Evolutionary conservation across 805 yeast genomes (phyloP).

Genomic region (Barnettozyma californica): DNA sequence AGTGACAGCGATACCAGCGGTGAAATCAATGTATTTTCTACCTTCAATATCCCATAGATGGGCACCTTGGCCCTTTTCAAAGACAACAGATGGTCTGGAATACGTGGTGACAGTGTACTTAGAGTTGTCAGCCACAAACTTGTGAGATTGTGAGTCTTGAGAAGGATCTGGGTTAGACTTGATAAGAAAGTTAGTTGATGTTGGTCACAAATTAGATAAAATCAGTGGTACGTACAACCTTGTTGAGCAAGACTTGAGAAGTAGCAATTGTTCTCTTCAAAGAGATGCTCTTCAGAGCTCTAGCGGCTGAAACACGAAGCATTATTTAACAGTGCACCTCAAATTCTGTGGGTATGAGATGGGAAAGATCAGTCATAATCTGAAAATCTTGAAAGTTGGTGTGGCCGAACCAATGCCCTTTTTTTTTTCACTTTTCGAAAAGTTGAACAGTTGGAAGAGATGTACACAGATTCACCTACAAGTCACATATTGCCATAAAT

Average conservation of each 20-base stretch:
- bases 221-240: conserved; percentile 6
- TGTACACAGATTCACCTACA: background rate
- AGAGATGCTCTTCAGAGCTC: background rate
- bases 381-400: background rate
- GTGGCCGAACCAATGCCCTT: background rate
- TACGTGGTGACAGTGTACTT: conserved; percentile 68
- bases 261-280: conserved; percentile 8
- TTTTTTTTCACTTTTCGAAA: background rate
- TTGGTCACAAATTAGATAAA: background rate
- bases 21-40: conserved; percentile 77
- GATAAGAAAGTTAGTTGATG: background rate
- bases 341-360: too few species aligned
- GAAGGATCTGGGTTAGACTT: conserved; percentile 14
- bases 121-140: conserved; percentile 31
- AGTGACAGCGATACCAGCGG: conserved; percentile 97
- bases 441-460: background rate
- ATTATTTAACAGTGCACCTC: background rate
- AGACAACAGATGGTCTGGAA: conserved; percentile 69
- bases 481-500: conserved; percentile 9
- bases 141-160: conserved; percentile 27
- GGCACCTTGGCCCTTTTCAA: conserved; percentile 81
- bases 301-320: conserved; percentile 6
- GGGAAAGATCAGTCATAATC: conserved; percentile 2
- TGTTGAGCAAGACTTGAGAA: conserved; percentile 4
- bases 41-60: conserved; percentile 75